Evolutionary conservation across 1,284 basidiomycete species (phyloP), one percentile per base, ranked within the genome.

Genomic region (Ceratobasidium theobromae): DNA sequence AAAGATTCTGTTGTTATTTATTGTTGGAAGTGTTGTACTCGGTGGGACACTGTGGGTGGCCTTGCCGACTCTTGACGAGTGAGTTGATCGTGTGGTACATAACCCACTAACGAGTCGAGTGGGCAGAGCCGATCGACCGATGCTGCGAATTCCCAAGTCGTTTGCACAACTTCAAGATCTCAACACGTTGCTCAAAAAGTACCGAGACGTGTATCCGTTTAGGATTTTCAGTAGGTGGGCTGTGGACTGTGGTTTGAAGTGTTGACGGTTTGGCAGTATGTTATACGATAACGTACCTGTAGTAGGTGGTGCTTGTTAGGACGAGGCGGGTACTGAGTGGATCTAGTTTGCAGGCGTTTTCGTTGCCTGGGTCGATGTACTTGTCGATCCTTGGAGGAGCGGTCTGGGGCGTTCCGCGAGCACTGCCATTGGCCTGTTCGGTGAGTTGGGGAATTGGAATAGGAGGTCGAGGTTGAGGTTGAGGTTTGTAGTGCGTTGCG

Each of bases 291-390:
- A 90, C 93, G 1, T 98, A 97, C 77, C 83, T 98, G 70, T 99
- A 98, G 93, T 95, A 72, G 70, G 79, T 75, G n/a, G 30, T n/a
- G 16, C 1, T 30, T 12, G 66, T 84, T 80, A n/a, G n/a, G n/a
- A n/a, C n/a, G n/a, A n/a, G n/a, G n/a, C n/a, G n/a, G n/a, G n/a
- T n/a, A n/a, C n/a, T n/a, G n/a, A n/a, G n/a, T n/a, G n/a, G n/a
- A n/a, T n/a, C n/a, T 74, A 95, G 93, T 77, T 82, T 98, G 3
- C 96, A 99, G 80, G 93, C 95, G 0, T 99, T 98, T 77, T 95
- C 93, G 1, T 83, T 99, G 4, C 96, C 96, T 0, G 96, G 96
- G 0, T 96, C 93, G 23, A 98, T 98, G 95, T 99, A 99, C 76
- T 85, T 99, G 68, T 94, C 93, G 55, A 98, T 98, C 74, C 86